phyloP scores from a whole-genome alignment of 2,329 filamentous ascomycete species.

The Chrysoporthe cubensis region DNA sequence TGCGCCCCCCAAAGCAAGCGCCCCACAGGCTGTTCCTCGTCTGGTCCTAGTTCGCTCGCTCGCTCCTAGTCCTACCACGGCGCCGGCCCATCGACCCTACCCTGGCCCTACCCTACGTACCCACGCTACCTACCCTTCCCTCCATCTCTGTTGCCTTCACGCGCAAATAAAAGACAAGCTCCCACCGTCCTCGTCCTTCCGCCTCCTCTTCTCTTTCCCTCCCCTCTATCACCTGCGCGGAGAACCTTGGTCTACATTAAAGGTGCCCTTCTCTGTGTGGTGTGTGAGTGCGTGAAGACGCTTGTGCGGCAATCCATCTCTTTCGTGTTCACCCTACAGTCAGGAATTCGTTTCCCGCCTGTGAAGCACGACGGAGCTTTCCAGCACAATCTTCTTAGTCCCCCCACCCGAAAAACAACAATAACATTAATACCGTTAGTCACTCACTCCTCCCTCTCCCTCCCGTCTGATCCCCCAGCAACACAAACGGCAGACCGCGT shows the following conservation, averaged over 20 bases:
- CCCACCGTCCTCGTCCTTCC: conserved; percentile 32
- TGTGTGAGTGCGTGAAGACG: conserved; percentile 16
- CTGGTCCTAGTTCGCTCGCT: conserved; percentile 13
- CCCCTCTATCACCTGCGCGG: conserved; percentile 34
- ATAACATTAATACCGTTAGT: conserved; percentile 26
- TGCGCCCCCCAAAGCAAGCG: conserved; percentile 2
- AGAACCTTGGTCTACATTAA: conserved; percentile 29
- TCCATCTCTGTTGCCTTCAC: conserved; percentile 3
- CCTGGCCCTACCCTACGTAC: neutral
- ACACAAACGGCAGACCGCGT: neutral
- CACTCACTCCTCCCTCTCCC: neutral
- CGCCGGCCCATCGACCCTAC: conserved; percentile 9
- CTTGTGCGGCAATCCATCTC: conserved; percentile 29
- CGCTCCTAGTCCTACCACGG: conserved; percentile 9
- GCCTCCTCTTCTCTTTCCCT: conserved; percentile 37
- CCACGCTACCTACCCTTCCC: neutral
- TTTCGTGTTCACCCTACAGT: conserved; percentile 20
- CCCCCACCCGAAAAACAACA: conserved; percentile 10
- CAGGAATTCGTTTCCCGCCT: conserved; percentile 22
- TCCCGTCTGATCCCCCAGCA: conserved; percentile 1
- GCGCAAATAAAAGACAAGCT: conserved; percentile 27
- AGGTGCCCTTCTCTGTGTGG: conserved; percentile 23
- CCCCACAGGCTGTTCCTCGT: conserved; percentile 13
- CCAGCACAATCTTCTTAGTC: conserved; percentile 27
- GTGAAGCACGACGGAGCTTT: conserved; percentile 27